Base-by-base conservation (phyloP, 768 basidiomycete genomes). In the Trametes villosa region DNA sequence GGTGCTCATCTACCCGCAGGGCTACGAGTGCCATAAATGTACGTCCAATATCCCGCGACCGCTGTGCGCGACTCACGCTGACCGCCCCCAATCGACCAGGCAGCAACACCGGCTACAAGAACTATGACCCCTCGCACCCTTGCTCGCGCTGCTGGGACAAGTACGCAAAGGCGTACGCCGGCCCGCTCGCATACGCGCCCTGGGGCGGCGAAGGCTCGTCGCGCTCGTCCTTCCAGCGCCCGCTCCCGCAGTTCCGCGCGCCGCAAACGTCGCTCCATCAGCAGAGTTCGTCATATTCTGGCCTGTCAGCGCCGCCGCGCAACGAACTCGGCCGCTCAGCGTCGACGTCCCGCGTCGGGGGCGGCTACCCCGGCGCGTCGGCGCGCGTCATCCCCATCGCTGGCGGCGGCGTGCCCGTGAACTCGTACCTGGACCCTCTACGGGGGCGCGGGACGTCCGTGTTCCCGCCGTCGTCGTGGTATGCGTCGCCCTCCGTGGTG, bases 121-220 rank as follows among this genome's bases (percentile, higher is more conserved):
- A 81, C 57, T 76, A 75, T 36, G 89, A 92, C 70, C 88, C 89
- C 0, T 69, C 78, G 1, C 76, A 84, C 57, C 88, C 91, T 7
- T 92, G 92, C 68, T 77, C 79, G 59, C 83, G 81, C 57, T 94
- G 92, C 75, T 94, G 91, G 92, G 75, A 79, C 7, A 86, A 85
- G 65, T 87, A 87, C 72, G 79, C 80, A 0, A 85, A 82, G 64
- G 77, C 81, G 0, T 93, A 86, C 71, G 68, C 77, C 0, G 88
- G 88, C 3, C 82, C 88, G 5, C 73, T 92, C 17, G 76, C 79
- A 0, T 86, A 85, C 66, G 80, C 82, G 52, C 64, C 78, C 12
- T 81, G 83, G 78, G 27, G 60, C 20, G 2, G 57, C 38, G 53
- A 54, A 6, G 41, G 57, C 13, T 47, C 48, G 24, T 38, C 53